These are phyloP conservation scores for Pichia sp. DNA, from an alignment of 1,139 yeast genomes.

Conservation along the genomic window DNA sequence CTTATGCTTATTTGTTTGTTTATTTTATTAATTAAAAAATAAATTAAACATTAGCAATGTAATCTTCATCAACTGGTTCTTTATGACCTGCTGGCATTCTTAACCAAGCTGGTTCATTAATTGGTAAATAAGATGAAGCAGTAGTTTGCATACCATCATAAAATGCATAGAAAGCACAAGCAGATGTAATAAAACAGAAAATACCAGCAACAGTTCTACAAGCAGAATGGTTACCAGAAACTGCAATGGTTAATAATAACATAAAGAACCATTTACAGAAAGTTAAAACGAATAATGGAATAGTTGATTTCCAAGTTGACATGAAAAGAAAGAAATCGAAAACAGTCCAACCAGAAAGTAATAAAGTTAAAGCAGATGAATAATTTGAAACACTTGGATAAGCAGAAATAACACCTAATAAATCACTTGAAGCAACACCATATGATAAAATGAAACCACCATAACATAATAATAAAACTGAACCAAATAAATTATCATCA, in stretches of 20 bases:
- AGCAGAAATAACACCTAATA: constrained; percentile 29
- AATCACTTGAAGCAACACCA: constrained; percentile 30
- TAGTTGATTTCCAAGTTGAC: constrained; percentile 38
- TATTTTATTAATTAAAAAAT: background rate
- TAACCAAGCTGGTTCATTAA: constrained; percentile 24
- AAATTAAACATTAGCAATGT: constrained; percentile 9
- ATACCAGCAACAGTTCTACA: constrained; percentile 39
- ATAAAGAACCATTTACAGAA: constrained; percentile 35
- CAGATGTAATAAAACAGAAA: constrained; percentile 35
- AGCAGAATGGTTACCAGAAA: constrained; percentile 31
- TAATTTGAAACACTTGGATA: constrained; percentile 29
- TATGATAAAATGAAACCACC: constrained; percentile 35
- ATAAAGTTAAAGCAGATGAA: constrained; percentile 36
- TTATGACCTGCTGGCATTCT: constrained; percentile 25
- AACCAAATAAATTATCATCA: constrained; percentile 41
- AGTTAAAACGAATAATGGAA: constrained; percentile 34
- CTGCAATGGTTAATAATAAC: constrained; percentile 37
- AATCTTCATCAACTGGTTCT: constrained; percentile 20
- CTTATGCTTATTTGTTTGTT: too few relatives aligned
- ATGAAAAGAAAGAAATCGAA: constrained; percentile 37
- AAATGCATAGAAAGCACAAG: constrained; percentile 35
- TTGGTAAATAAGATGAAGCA: constrained; percentile 21
- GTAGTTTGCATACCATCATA: constrained; percentile 23
- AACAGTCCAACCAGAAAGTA: constrained; percentile 40
- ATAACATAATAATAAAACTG: constrained; percentile 31